Evolutionary conservation across 192 early-diverging fungal species (phyloP), one percentile per base, ranked within the genome.

Genomic region (Glomus cerebriforme): DNA sequence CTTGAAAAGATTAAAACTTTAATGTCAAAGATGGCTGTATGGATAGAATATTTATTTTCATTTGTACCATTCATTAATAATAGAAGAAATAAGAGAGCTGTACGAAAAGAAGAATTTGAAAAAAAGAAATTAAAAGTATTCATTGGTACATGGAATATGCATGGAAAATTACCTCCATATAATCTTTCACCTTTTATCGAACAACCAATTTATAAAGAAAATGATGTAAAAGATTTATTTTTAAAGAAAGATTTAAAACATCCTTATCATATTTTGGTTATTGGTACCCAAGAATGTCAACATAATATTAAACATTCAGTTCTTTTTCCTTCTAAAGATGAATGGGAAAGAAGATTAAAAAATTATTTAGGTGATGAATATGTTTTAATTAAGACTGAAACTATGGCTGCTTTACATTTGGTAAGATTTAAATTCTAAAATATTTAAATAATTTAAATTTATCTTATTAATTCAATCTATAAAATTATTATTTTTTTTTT

Each of bases 111-210:
- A 10, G 15, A 76, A 63, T 1, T 62, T 17, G 74, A 59, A 5
- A 83, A 69, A 65, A 85, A 83, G 47, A 79, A 85, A 17, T 80
- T 89, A 15, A 89, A 89, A 59, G 81, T 89, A 12, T 89, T 89
- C 81, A 79, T 89, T 13, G 88, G 88, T 31, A 89, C 88, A 13
- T 89, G 88, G 88, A 89, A 89, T 62, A 89, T 89, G 88, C 74
- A 76, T 43, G 74, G 74, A 26, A 76, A 76, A 31, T 59, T 76
- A 76, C 79, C 79, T 45, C 79, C 64, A 45, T 32, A 34, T 54
- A 35, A 29, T 24, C 79, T 79, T 47, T 31, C 26, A 5, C 79
- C 79, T 63, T 79, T 79, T 43, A n/a, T 72, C 3, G 63, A 68
- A n/a, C 8, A 1, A 9, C 29, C 39, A 19, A 10, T 22, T 19